Evolutionary conservation across 805 yeast genomes (phyloP), one percentile per base, ranked within the genome.

Genomic region (Vanderwaltozyma yarrowii): DNA sequence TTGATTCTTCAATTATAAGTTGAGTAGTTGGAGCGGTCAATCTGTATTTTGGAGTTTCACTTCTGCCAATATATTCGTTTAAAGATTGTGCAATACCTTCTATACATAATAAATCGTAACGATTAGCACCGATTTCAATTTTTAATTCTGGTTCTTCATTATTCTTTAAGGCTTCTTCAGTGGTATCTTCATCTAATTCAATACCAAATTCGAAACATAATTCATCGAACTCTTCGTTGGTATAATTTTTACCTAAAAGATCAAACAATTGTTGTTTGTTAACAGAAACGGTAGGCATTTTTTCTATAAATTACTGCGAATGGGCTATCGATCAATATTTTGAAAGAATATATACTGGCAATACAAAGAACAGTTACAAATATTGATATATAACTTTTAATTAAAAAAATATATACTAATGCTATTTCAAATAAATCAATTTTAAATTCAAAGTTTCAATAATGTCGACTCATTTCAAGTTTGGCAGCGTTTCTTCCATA

Each of bases 21-120:
- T 69, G 67, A 32, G 94, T 86, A 31, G 67, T 69, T 30, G 77
- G 72, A 33, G 79, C 76, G 30, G 71, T 64, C 42, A 83, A 67
- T 37, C 65, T 74, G 70, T 73, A 89, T 23, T 65, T 61, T 36
- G 98, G 96, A 31, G 81, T 68, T 34, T 64, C 58, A 5, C 61
- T 51, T 43, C 74, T 76, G 27, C 94, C 95, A 52, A 89, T 70
- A 58, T 84, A 92, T 60, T 88, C 94, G 55, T 87, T 87, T 58
- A 92, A 69, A 1, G 97, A 89, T 58, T 86, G 94, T 1, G 96
- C 87, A 62, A 92, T 87, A 58, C 99, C 99, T 66, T 92, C 99
- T 51, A 87, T 82, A 70, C 98, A 94, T 48, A 92, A 76, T 88
- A 92, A 78, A 62, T 92, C 99, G 58, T 92, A 94, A 71, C 99